phyloP scores from a whole-genome alignment of 441 rosid genomes.

The Populus trichocarpa region DNA sequence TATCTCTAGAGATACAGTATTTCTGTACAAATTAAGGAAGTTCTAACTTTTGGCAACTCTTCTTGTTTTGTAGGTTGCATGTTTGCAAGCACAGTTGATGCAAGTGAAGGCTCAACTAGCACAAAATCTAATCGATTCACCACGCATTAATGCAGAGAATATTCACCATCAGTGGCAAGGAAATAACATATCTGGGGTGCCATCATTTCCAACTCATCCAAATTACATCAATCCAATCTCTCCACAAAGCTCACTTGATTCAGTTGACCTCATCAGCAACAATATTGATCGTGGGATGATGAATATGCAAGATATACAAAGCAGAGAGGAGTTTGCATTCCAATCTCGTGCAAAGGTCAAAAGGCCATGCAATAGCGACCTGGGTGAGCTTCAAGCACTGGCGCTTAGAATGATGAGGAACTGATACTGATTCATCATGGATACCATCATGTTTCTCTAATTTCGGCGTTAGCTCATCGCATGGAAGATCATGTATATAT shows the following conservation, averaged over 20 bases:
- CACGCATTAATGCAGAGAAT: constrained; percentile 14
- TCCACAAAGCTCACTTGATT: constrained; percentile 74
- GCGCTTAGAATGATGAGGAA: constrained; percentile 88
- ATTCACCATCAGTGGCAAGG: constrained; percentile 35
- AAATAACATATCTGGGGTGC: constrained; percentile 18
- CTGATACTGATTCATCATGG: constrained; percentile 14
- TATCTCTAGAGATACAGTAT: not conserved
- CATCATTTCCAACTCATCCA: constrained; percentile 20
- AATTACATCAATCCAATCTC: constrained; percentile 49
- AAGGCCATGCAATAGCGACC: constrained; percentile 47
- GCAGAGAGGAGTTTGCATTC: constrained; percentile 44
- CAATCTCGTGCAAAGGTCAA: constrained; percentile 54
- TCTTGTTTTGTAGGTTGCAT: constrained; percentile 58
- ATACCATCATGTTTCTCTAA: constrained; percentile 3
- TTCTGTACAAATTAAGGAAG: not conserved
- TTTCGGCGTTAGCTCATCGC: not conserved
- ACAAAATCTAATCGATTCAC: constrained; percentile 32
- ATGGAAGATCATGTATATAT: constrained; percentile 19
- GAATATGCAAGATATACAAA: constrained; percentile 39
- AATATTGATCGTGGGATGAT: constrained; percentile 20
- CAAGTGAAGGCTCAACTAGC: constrained; percentile 74
- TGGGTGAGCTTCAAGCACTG: constrained; percentile 90
- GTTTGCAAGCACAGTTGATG: constrained; percentile 79
- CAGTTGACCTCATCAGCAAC: constrained; percentile 31
- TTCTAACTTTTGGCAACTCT: not conserved